Conservation (phyloP, 2,329 filamentous ascomycete genomes). For the Daldinia sp. region DNA sequence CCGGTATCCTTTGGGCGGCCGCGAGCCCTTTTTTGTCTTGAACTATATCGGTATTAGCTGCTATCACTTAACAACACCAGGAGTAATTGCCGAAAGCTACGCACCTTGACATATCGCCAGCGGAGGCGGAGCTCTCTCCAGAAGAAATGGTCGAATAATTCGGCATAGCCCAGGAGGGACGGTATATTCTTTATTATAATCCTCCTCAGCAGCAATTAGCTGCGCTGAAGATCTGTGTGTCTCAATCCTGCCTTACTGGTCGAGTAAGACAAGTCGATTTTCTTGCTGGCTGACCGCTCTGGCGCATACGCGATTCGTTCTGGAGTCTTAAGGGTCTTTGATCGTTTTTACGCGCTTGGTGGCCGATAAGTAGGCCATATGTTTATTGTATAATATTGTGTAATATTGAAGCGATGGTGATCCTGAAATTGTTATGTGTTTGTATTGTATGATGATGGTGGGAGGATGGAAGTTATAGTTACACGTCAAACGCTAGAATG, state of each 20-base stretch:
- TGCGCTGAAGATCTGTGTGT: constrained; percentile 24
- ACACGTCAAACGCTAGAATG: not conserved
- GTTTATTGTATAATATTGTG: not conserved
- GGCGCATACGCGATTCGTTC: constrained; percentile 21
- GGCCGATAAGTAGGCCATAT: not conserved
- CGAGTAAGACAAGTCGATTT: constrained; percentile 19
- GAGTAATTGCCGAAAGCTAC: constrained; percentile 14
- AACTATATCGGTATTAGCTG: constrained; percentile 15
- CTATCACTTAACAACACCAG: not conserved
- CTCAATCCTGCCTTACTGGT: constrained; percentile 21
- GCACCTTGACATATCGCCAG: constrained; percentile 65
- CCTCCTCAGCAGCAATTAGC: constrained; percentile 18
- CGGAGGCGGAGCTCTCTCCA: constrained; percentile 59
- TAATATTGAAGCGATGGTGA: constrained; percentile 4
- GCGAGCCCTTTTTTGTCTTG: constrained; percentile 67
- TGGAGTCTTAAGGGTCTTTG: not conserved
- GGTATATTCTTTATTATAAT: constrained; percentile 16
- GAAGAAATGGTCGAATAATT: constrained; percentile 66
- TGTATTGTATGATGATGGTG: constrained; percentile 11
- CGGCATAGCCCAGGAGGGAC: constrained; percentile 60
- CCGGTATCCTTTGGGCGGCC: constrained; percentile 73
- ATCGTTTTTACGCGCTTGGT: not conserved
- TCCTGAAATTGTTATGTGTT: constrained; percentile 4
- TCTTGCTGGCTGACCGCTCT: constrained; percentile 16
- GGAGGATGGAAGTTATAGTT: constrained; percentile 6